Evolutionary conservation across 2,329 filamentous ascomycete genomes (phyloP).

Genomic region (Aspergillus ustus): DNA sequence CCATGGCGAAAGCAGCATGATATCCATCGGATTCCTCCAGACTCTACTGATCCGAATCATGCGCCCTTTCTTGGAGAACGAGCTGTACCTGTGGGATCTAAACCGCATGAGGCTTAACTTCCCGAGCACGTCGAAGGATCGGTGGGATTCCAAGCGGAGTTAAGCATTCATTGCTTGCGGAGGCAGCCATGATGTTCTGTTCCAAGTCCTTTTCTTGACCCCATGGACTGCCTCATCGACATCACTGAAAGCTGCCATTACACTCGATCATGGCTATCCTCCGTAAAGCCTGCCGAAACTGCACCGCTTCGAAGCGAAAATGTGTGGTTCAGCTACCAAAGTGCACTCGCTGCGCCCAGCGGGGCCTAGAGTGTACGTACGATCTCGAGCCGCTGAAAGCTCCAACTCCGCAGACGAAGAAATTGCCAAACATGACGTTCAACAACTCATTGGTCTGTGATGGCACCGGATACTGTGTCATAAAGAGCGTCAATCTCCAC

Average conservation of each 20-base stretch:
- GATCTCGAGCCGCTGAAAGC: conserved; percentile 10
- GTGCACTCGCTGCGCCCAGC: conserved; percentile 11
- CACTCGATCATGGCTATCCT: conserved; percentile 4
- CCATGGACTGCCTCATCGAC: background rate
- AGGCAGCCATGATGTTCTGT: background rate
- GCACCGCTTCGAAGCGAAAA: conserved; percentile 9
- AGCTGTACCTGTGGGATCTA: background rate
- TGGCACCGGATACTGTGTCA: conserved; percentile 2
- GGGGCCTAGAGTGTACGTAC: conserved; percentile 7
- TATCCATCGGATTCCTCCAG: background rate
- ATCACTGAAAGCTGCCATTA: background rate
- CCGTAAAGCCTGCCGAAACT: conserved; percentile 10
- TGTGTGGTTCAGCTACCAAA: conserved; percentile 11
- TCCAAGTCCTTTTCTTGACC: background rate
- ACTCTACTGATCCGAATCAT: background rate
- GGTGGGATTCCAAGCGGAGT: background rate
- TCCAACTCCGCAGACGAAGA: background rate
- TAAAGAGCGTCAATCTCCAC: background rate
- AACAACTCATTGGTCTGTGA: background rate
- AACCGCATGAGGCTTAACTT: background rate
- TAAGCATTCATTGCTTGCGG: background rate
- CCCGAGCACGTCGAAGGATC: background rate
- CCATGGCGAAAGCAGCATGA: background rate
- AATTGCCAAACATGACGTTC: background rate
- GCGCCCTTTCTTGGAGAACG: background rate